A percentile compares a stretch with the other conserved stretches of the same genome.
Evolutionary conservation across 257 asterid species (phyloP).

Genomic region (Solanum appendiculatum): DNA sequence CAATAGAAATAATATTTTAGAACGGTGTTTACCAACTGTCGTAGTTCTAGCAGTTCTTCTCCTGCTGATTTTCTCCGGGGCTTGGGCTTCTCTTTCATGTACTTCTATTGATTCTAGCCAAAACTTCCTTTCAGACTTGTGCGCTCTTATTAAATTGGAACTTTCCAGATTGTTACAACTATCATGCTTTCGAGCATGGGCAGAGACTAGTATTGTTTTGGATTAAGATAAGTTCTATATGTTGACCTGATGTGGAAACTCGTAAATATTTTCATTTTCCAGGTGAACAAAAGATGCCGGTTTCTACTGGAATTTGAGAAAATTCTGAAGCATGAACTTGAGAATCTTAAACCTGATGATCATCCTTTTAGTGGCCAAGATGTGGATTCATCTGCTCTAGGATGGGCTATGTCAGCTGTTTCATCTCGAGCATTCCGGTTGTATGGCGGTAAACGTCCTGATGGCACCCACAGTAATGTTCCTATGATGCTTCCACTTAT

Average conservation of each 20-base stretch:
- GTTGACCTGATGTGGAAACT: neutral
- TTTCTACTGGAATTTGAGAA: constrained; percentile 85
- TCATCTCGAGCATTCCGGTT: constrained; percentile 95
- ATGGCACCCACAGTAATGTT: constrained; percentile 46
- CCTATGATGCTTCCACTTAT: constrained; percentile 94
- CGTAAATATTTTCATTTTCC: neutral
- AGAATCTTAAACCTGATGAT: constrained; percentile 31
- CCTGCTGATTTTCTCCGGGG: neutral
- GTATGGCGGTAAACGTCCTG: constrained; percentile 46
- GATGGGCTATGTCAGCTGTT: constrained; percentile 99
- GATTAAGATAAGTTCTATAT: neutral
- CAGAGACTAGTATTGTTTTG: neutral
- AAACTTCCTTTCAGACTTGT: neutral
- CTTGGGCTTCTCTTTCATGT: neutral
- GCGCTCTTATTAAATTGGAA: neutral
- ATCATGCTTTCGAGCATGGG: neutral
- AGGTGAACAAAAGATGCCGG: constrained; percentile 95
- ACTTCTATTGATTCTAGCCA: neutral
- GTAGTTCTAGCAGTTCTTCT: neutral
- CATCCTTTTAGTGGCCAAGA: constrained; percentile 84
- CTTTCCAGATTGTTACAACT: neutral
- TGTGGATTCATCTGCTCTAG: constrained; percentile 81
- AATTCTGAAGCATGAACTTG: constrained; percentile 37
- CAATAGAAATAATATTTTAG: neutral
- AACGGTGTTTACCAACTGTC: neutral